Evolutionary conservation across 257 asterid species (phyloP), one percentile per base, ranked within the genome.

Genomic region (Knoxia roxburghii): DNA sequence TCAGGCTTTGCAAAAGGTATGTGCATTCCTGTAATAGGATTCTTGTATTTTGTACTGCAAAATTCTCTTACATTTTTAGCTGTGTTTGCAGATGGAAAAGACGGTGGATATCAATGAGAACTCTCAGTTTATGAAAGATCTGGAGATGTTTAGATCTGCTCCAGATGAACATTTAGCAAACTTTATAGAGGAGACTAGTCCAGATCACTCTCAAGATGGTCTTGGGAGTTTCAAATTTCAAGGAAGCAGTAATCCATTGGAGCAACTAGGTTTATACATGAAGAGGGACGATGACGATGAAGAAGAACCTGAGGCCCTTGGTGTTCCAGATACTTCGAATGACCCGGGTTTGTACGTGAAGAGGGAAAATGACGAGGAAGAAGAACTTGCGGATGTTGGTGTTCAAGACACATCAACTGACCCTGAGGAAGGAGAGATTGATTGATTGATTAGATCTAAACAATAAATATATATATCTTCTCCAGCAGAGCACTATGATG

Each of bases 181-280:
- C 79, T 79, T 82, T 32, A 41, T 73, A 48, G 95, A 82, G 63
- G 92, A 80, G 66, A 78, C 76, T 23, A 86, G 88, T 72, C 96
- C 95, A 1, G 88, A 89, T 14, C 52, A 37, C 55, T 71, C 88
- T 40, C 81, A 50, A 72, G 75, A 71, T 62, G 80, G 80, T 53
- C 81, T 84, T 29, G 87, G 91, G 67, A 80, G 91, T 79, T 86
- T 85, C 75, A 84, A 86, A 60, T 86, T 88, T 67, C 83, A 69
- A 53, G 78, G 77, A 14, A 81, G 75, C 51, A 79, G 85, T 75
- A 88, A 84, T 72, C 91, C 96, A 4, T 52, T 88, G 69, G 96
- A 88, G 79, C 87, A 82, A 74, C 87, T 88, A 37, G 96, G 96
- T 30, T 66, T 86, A 60, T 86, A 82, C 82, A 88, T 86, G 87